Evolutionary conservation across 352 stramenopile genomes (phyloP), one percentile per base, ranked within the genome.

Genomic region (Phytophthora ohioensis): DNA sequence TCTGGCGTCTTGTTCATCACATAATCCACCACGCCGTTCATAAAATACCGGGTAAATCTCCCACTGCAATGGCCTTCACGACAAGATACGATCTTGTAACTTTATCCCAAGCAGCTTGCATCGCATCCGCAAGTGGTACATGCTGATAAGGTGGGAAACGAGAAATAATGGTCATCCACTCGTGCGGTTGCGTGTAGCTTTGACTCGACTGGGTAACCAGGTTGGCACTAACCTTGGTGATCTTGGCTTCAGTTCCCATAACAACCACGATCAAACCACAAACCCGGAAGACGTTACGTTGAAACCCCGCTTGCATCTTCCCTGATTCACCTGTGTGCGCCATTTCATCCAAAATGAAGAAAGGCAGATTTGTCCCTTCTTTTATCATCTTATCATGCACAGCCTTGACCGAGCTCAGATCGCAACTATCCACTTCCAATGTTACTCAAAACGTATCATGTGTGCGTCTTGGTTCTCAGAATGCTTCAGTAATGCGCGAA

Each of bases 211-310:
- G 17, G 17, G 0, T 21, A 21, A 21, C 17, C 17, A 21, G 17
- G 17, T 21, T 21, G 17, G 17, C 17, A 21, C 17, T 1, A 21
- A 21, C 17, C 17, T 21, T 21, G 17, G 17, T 21, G 1, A 21
- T 21, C 17, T 21, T 21, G 17, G 17, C 17, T 1, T 78, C 67
- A 17, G 65, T 72, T 7, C 53, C 60, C 71, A 78, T 75, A 12
- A 75, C 52, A 31, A 72, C 27, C 21, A 78, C 65, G 8, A 75
- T 53, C 32, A 78, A 52, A 43, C 56, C 66, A 52, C 48, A 76
- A 2, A 30, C 57, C 58, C 67, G 56, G 68, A 75, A 76, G 3
- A 73, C 53, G 45, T 79, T 79, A 6, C 67, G 53, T 69, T 79
- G 67, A 66, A 79, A 79, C 39, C 61, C 62, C 39, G 12, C 57